Percentiles rank a stretch among this genome's conserved stretches.
phyloP scores from a whole-genome alignment of 2,329 filamentous ascomycete genomes.

The Zarea fungicola region DNA sequence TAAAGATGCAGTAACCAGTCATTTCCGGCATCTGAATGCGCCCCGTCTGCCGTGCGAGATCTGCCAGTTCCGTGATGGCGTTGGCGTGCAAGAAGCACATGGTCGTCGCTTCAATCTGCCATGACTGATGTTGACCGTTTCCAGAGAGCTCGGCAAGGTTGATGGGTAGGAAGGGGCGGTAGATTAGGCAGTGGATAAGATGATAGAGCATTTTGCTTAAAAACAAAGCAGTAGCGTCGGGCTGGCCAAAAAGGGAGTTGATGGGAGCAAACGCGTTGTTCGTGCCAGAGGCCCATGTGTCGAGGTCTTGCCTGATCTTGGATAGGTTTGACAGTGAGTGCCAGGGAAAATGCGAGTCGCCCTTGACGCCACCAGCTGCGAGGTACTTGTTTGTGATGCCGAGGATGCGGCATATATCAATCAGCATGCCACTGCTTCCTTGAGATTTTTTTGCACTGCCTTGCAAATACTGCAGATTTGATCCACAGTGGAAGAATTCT shows the following conservation, averaged over 20 bases:
- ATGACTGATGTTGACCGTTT: constrained; percentile 79
- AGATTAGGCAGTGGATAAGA: constrained; percentile 79
- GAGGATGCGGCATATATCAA: constrained; percentile 77
- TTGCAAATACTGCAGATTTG: constrained; percentile 69
- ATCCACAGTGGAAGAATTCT: constrained; percentile 73
- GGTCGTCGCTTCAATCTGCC: constrained; percentile 89
- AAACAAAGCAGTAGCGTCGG: constrained; percentile 72
- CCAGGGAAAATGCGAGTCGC: constrained; percentile 88
- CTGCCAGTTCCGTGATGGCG: constrained; percentile 76
- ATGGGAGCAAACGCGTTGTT: constrained; percentile 74
- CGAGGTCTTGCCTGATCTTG: constrained; percentile 78
- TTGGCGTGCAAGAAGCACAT: constrained; percentile 83
- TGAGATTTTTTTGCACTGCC: constrained; percentile 65
- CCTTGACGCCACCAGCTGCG: constrained; percentile 79
- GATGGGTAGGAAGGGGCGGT: constrained; percentile 80
- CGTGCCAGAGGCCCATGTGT: constrained; percentile 78
- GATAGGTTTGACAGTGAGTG: constrained; percentile 80
- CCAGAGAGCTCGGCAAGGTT: constrained; percentile 76
- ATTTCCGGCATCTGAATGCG: constrained; percentile 82
- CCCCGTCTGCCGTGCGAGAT: constrained; percentile 68
- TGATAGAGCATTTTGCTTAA: constrained; percentile 85
- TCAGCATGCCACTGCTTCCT: constrained; percentile 73
- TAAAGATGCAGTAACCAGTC: constrained; percentile 80
- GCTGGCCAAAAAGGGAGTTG: constrained; percentile 68
- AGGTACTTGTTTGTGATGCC: constrained; percentile 81